Conservation (phyloP, 345 rosid species). For the Chamaenerion angustifolium region DNA sequence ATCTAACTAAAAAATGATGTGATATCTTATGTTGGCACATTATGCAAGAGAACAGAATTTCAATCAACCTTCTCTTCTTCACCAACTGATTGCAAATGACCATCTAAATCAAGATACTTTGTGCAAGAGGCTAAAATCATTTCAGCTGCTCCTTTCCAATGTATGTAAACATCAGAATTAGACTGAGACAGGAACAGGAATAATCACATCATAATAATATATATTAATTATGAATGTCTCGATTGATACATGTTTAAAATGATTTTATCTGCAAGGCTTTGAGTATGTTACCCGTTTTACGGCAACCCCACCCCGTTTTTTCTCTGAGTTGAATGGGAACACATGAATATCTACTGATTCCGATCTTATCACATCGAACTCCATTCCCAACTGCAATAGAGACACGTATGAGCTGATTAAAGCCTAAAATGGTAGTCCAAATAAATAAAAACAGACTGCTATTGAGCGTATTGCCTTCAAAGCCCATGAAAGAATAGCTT, state of each 20-base stretch:
- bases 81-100: constrained; percentile 42
- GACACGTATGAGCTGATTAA: constrained; percentile 9
- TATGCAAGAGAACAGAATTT: no score
- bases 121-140: constrained; percentile 77
- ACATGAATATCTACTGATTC: constrained; percentile 68
- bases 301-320: constrained; percentile 97
- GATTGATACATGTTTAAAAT: no score
- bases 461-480: constrained; percentile 38
- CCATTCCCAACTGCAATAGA: constrained; percentile 78
- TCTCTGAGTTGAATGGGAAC: constrained; percentile 94
- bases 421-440: neutral
- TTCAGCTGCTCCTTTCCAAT: constrained; percentile 99
- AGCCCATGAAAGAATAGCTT: constrained; percentile 94
- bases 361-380: constrained; percentile 58
- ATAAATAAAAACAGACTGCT: neutral
- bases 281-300: constrained; percentile 32
- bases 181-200: constrained; percentile 25
- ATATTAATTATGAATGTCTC: no score
- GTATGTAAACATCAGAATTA: constrained; percentile 65
- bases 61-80: constrained; percentile 36
- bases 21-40: no score
- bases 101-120: constrained; percentile 52
- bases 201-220: no score
- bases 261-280: no score
- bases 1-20: no score